phyloP scores from a whole-genome alignment of 2,329 filamentous ascomycete species.

The Westerdykella sp. region DNA sequence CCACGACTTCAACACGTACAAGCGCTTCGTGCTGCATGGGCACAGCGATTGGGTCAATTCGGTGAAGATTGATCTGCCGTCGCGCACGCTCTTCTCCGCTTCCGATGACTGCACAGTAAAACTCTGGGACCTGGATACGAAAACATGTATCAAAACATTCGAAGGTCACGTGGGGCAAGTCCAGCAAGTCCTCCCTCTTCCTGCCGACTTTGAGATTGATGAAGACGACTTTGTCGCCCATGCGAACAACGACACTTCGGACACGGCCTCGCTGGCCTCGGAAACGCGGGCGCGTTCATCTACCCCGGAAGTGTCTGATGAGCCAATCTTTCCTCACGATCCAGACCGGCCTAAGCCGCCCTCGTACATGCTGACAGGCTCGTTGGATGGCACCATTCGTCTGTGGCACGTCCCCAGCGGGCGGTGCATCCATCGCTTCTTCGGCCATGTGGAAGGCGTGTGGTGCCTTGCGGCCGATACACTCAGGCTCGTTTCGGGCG shows the following conservation, averaged over 20 bases:
- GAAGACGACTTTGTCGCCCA: constrained; percentile 54
- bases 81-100: constrained; percentile 82
- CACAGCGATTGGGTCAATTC: constrained; percentile 95
- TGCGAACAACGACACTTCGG: constrained; percentile 48
- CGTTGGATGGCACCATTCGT: constrained; percentile 83
- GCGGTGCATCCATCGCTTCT: constrained; percentile 83
- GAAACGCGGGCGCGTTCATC: constrained; percentile 13
- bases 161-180: constrained; percentile 92
- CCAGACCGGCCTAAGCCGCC: constrained; percentile 66
- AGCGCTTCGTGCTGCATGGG: constrained; percentile 71
- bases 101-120: constrained; percentile 90
- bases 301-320: constrained; percentile 5
- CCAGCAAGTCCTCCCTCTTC: constrained; percentile 80
- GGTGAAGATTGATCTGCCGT: constrained; percentile 77
- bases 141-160: constrained; percentile 68
- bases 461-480: constrained; percentile 91
- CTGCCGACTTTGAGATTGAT: constrained; percentile 83
- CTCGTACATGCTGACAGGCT: constrained; percentile 87
- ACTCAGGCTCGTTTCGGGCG: constrained; percentile 78
- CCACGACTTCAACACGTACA: constrained; percentile 83
- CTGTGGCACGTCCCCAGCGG: constrained; percentile 85
- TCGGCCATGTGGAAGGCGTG: constrained; percentile 92
- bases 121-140: constrained; percentile 87
- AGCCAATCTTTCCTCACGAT: constrained; percentile 54
- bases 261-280: constrained; percentile 32